Evolutionary conservation across 169 alveolate species (phyloP), one percentile per base, ranked within the genome.

Genomic region (Plasmodium vivax): DNA sequence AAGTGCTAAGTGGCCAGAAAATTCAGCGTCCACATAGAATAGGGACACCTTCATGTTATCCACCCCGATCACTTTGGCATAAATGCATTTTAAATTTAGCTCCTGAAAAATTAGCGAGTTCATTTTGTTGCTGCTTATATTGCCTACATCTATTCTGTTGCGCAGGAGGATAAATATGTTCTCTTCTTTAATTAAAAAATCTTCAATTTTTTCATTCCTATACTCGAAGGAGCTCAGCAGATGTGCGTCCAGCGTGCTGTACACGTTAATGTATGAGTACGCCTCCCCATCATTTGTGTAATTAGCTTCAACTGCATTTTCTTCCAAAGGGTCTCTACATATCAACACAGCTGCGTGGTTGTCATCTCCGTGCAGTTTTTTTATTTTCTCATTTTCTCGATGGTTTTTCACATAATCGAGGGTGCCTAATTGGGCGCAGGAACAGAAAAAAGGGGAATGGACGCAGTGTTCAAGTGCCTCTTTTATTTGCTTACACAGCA

Each of bases 291-390:
- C 58, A 56, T 90, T 32, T 41, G 27, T 5, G 12, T n/a, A 34
- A 77, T 75, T 54, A 4, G 16, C 41, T 5, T 9, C 68, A 27
- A 68, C 72, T 0, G 9, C 62, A 30, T 73, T 80, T 38, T 47
- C 79, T 30, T 81, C 75, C 27, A 14, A 62, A 58, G 47, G 36
- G 19, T 45, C 54, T 41, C 82, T 79, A 38, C 62, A 80, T 27
- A 90, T 79, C 56, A 90, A 54, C 54, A 62, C 94, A 80, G 54
- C 47, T 43, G 94, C 74, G 45, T 80, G 54, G 23, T 62, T 80
- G 51, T 90, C 90, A 71, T 80, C 83, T 58, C 91, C 90, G 36
- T 90, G 54, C 51, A 90, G 36, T 73, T 90, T 90, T 90, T 80
- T 90, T 62, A 90, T 23, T 41, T 62, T 81, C 41, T 90, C 94